Evolutionary conservation across 768 basidiomycete species (phyloP).

Genomic region (Mycena pura): DNA sequence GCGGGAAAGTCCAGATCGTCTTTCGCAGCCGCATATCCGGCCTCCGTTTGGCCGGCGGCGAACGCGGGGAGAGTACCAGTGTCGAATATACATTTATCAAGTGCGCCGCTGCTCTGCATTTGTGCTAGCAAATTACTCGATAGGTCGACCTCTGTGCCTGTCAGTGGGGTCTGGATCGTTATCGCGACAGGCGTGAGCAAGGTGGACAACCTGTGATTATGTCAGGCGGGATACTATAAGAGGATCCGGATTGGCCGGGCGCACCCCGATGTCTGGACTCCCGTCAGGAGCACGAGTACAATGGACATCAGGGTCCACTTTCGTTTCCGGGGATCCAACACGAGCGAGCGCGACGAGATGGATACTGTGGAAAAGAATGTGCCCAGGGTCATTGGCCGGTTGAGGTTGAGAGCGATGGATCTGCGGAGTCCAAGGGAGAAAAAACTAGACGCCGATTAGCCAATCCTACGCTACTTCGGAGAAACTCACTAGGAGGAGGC

Average conservation of each 20-base stretch:
- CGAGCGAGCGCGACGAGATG: not conserved
- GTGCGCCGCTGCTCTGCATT: not conserved
- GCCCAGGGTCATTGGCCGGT: not conserved
- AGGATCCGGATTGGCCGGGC: too few species aligned
- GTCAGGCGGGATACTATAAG: too few species aligned
- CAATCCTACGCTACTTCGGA: too few species aligned
- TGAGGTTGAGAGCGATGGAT: not conserved
- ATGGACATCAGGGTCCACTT: conserved; percentile 4
- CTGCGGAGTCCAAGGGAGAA: not conserved
- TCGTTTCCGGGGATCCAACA: not conserved
- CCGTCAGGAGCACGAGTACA: not conserved
- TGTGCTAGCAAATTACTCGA: not conserved
- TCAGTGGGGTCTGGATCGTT: not conserved
- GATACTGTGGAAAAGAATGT: not conserved
- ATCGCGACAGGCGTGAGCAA: not conserved
- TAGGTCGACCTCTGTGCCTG: not conserved
- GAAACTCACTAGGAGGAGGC: not conserved
- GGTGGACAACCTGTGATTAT: not conserved
- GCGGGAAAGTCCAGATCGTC: not conserved
- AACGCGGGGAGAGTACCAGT: not conserved
- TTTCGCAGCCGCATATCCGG: not conserved
- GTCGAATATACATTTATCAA: not conserved
- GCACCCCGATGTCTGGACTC: conserved; percentile 7
- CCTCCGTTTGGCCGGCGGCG: not conserved
- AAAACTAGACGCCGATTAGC: not conserved